These are phyloP conservation scores for Auxenochlorella pyrenoidosa DNA, from an alignment of 139 green algal genomes.

Conservation along the genomic window DNA sequence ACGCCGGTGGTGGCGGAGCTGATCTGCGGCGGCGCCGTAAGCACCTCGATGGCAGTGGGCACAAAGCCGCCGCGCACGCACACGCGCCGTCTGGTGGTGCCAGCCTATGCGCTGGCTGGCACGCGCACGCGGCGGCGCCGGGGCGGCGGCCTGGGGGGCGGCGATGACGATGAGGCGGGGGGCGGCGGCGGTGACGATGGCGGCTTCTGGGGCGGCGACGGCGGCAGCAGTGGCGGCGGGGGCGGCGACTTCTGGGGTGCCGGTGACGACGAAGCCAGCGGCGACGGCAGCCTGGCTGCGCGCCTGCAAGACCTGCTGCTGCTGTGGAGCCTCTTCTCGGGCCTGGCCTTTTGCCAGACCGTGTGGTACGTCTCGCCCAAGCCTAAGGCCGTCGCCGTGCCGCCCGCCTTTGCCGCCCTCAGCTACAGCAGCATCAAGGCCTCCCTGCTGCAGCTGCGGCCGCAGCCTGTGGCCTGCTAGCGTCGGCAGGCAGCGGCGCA, in stretches of 20 bases:
- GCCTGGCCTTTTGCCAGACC: slow-evolving; percentile 13
- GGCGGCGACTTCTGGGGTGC: slow-evolving; percentile 3
- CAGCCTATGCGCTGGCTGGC: not conserved
- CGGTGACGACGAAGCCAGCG: not conserved
- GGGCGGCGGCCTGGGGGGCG: not conserved
- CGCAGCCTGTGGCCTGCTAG: too few species aligned
- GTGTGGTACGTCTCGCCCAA: slow-evolving; percentile 28
- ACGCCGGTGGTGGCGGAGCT: not conserved
- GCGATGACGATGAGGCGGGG: slow-evolving; percentile 5
- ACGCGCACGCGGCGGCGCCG: slow-evolving; percentile 8
- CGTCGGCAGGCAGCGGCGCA: not conserved
- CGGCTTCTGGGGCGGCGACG: slow-evolving; percentile 18
- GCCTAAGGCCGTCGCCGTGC: not conserved
- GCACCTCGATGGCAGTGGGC: too few species aligned
- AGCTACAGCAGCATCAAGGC: slow-evolving; percentile 19
- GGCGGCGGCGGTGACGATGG: slow-evolving; percentile 19
- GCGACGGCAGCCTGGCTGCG: not conserved
- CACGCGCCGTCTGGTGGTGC: slow-evolving; percentile 23
- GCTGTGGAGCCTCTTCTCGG: slow-evolving; percentile 42
- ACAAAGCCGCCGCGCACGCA: not conserved
- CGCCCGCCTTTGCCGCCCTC: slow-evolving; percentile 31
- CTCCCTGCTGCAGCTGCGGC: slow-evolving; percentile 5
- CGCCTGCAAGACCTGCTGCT: slow-evolving; percentile 36
- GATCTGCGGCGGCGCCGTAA: not conserved
- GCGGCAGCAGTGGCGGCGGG: slow-evolving; percentile 8